A percentile compares a stretch with the other conserved stretches of the same genome.
phyloP scores from a whole-genome alignment of 2,329 filamentous ascomycete genomes.

The Coniochaeta sp. region DNA sequence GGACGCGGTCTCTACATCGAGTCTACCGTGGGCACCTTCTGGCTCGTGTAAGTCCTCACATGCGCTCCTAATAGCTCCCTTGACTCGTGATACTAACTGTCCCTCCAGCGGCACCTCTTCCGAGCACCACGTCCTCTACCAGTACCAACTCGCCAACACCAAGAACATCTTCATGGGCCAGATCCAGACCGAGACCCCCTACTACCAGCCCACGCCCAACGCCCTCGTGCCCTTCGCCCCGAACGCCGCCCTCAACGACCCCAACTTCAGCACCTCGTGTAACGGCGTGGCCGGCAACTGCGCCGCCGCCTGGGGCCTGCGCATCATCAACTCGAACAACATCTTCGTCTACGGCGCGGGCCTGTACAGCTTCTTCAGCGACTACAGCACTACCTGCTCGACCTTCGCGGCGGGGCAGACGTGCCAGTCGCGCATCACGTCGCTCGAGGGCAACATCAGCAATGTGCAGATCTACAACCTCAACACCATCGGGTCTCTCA shows the following conservation, averaged over 20 bases:
- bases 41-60: no score
- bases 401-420: constrained; percentile 31
- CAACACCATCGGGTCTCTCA: constrained; percentile 34
- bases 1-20: constrained; percentile 43
- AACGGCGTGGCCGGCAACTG: constrained; percentile 27
- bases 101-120: constrained; percentile 51
- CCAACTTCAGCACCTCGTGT: constrained; percentile 42
- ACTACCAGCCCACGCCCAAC: constrained; percentile 59
- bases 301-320: constrained; percentile 57
- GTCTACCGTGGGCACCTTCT: constrained; percentile 37
- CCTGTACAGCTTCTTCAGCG: constrained; percentile 62
- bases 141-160: constrained; percentile 58
- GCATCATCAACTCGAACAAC: constrained; percentile 48
- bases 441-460: constrained; percentile 17
- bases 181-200: constrained; percentile 61
- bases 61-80: no score
- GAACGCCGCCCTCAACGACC: constrained; percentile 35
- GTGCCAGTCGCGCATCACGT: constrained; percentile 39
- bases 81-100: no score
- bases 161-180: constrained; percentile 56
- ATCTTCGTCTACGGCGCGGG: constrained; percentile 57
- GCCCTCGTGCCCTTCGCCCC: constrained; percentile 50
- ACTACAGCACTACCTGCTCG: constrained; percentile 49
- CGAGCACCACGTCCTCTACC: constrained; percentile 60
- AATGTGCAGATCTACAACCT: constrained; percentile 34